Percentiles rank a stretch among this genome's conserved stretches.
phyloP scores from a whole-genome alignment of 768 basidiomycete genomes.

The Lyophyllum semitale region DNA sequence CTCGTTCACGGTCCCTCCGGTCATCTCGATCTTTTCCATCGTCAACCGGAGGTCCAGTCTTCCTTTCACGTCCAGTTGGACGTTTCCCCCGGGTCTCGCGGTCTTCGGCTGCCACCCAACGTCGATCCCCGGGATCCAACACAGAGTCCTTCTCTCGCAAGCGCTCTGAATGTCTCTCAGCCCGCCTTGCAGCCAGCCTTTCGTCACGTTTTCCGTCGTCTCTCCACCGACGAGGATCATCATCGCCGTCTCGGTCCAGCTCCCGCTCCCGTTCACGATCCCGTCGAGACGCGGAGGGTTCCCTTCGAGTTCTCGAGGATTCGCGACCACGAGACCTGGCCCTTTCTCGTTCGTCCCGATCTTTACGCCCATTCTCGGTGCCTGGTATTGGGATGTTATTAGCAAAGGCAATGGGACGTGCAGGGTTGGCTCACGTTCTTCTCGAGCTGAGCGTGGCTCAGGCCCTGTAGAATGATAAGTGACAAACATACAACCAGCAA shows the following conservation, averaged over 20 bases:
- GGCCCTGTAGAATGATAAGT: constrained; percentile 34
- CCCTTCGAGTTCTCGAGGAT: constrained; percentile 60
- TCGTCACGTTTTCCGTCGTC: constrained; percentile 85
- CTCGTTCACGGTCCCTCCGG: constrained; percentile 52
- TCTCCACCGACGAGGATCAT: constrained; percentile 77
- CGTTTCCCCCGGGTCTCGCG: constrained; percentile 68
- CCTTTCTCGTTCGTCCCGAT: constrained; percentile 65
- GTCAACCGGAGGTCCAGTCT: constrained; percentile 34
- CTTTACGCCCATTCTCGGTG: constrained; percentile 54
- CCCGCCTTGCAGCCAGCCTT: constrained; percentile 62
- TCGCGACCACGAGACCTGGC: constrained; percentile 67
- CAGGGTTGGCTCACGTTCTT: constrained; percentile 54
- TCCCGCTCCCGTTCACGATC: constrained; percentile 51
- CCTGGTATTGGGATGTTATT: constrained; percentile 33
- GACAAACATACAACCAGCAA: constrained; percentile 9
- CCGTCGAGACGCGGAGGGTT: constrained; percentile 53
- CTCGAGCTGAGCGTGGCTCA: constrained; percentile 55
- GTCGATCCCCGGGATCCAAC: constrained; percentile 53
- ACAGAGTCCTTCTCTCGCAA: constrained; percentile 44
- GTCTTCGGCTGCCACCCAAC: constrained; percentile 68
- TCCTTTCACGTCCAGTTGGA: constrained; percentile 58
- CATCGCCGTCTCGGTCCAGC: constrained; percentile 49
- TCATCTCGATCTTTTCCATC: constrained; percentile 44
- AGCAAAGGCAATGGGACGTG: not conserved
- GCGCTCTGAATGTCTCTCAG: constrained; percentile 45